These are phyloP conservation scores for Neonectria ditissima DNA, from an alignment of 2,329 filamentous ascomycete species.

Conservation along the genomic window DNA sequence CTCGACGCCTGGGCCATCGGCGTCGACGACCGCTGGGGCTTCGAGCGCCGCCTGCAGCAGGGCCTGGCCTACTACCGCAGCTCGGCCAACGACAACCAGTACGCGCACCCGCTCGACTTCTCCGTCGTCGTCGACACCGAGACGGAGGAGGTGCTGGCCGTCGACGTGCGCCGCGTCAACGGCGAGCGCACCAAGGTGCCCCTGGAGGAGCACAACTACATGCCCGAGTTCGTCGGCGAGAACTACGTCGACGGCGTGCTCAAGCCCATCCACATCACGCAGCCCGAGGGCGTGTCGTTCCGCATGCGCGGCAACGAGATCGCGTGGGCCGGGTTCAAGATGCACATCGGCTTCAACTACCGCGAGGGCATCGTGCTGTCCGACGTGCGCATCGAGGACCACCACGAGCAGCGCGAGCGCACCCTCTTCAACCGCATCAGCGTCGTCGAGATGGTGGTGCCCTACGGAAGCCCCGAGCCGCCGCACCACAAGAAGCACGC, in stretches of 20 bases:
- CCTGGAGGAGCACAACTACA: slow-evolving; percentile 53
- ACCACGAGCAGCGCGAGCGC: slow-evolving; percentile 55
- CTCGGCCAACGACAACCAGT: slow-evolving; percentile 74
- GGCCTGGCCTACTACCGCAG: slow-evolving; percentile 85
- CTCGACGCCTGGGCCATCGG: slow-evolving; percentile 90
- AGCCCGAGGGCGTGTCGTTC: slow-evolving; percentile 57
- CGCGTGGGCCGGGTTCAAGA: slow-evolving; percentile 74
- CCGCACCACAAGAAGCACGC: slow-evolving; percentile 86
- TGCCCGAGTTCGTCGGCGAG: slow-evolving; percentile 50
- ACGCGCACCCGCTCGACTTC: slow-evolving; percentile 68
- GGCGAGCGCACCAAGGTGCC: slow-evolving; percentile 61
- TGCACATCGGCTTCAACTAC: slow-evolving; percentile 79
- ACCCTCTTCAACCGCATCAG: slow-evolving; percentile 76
- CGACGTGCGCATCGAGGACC: slow-evolving; percentile 73
- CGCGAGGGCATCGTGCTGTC: slow-evolving; percentile 78
- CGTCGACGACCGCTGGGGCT: slow-evolving; percentile 83
- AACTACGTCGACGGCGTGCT: slow-evolving; percentile 51
- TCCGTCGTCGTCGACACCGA: slow-evolving; percentile 59
- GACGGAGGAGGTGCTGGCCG: slow-evolving; percentile 60
- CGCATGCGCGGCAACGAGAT: slow-evolving; percentile 62
- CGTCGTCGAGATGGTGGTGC: slow-evolving; percentile 78
- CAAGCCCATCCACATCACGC: slow-evolving; percentile 54
- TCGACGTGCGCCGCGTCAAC: slow-evolving; percentile 56
- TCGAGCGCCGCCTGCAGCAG: slow-evolving; percentile 78
- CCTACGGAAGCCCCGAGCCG: slow-evolving; percentile 82